Conservation (phyloP, 768 basidiomycete genomes). For the Cystobasidium onofrii region DNA sequence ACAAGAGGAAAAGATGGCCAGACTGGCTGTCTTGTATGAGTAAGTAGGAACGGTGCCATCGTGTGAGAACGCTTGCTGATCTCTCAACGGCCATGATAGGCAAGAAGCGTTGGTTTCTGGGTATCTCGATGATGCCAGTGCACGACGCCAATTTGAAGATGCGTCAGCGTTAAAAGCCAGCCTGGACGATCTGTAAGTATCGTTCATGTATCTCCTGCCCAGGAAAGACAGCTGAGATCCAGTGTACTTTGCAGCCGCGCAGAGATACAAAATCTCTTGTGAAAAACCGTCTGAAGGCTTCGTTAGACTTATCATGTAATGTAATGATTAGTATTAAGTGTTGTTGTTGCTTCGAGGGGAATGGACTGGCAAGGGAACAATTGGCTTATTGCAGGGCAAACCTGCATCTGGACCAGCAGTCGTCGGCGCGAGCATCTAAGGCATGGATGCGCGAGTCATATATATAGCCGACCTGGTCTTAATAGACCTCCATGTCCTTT, state of each 20-base stretch:
- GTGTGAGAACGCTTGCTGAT: too few species aligned
- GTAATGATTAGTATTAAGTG: neutral
- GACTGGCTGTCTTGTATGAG: constrained; percentile 41
- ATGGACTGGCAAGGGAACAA: too few species aligned
- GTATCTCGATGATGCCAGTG: constrained; percentile 82
- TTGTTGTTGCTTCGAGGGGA: neutral
- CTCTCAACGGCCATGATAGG: too few species aligned
- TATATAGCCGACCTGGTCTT: too few species aligned
- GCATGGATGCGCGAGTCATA: too few species aligned
- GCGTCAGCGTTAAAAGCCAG: constrained; percentile 72
- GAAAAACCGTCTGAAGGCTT: neutral
- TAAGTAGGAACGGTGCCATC: too few species aligned
- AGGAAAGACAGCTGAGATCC: neutral
- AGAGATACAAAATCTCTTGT: constrained; percentile 8
- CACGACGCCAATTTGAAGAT: constrained; percentile 90
- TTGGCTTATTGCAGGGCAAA: too few species aligned
- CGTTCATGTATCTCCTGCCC: constrained; percentile 57
- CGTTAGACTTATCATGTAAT: neutral
- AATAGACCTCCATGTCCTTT: too few species aligned
- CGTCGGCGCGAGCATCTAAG: too few species aligned
- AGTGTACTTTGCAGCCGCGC: neutral
- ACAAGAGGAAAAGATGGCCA: constrained; percentile 27
- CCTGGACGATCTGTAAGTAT: constrained; percentile 64
- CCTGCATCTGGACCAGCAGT: too few species aligned
- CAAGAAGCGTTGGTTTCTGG: constrained; percentile 85